Conservation (phyloP, 1,284 basidiomycete genomes). For the Gomphus bonarii region DNA sequence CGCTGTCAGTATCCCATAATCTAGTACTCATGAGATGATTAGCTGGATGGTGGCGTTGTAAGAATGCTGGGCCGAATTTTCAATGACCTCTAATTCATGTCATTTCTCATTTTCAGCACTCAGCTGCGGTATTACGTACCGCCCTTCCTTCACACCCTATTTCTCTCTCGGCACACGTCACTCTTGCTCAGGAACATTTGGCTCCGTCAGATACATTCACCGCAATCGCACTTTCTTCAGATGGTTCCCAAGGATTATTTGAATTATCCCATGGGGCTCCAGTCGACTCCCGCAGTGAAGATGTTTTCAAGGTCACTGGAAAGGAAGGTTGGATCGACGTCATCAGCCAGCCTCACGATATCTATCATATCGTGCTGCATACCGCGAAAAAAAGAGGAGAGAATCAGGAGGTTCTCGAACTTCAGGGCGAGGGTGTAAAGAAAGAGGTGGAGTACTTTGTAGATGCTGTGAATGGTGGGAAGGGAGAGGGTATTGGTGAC, state of each 20-base stretch:
- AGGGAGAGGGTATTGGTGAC: constrained; percentile 36
- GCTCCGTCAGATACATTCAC: constrained; percentile 69
- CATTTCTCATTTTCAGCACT: constrained; percentile 35
- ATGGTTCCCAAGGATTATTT: constrained; percentile 47
- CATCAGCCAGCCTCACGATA: constrained; percentile 20
- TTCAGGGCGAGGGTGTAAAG: constrained; percentile 40
- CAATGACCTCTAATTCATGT: constrained; percentile 1
- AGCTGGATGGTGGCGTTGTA: constrained; percentile 66
- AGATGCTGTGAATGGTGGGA: constrained; percentile 35
- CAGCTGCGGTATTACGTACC: constrained; percentile 47
- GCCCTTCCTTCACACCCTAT: constrained; percentile 42
- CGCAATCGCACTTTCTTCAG: constrained; percentile 35
- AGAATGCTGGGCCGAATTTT: constrained; percentile 19
- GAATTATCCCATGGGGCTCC: constrained; percentile 51
- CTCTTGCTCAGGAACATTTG: constrained; percentile 59
- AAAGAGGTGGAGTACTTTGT: constrained; percentile 56
- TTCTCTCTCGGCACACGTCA: constrained; percentile 52
- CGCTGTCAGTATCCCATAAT: neutral
- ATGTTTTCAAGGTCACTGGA: constrained; percentile 46
- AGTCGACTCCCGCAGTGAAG: constrained; percentile 24
- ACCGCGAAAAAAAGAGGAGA: constrained; percentile 26
- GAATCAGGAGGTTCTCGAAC: constrained; percentile 40
- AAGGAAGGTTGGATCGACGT: constrained; percentile 49
- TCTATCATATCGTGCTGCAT: constrained; percentile 12
- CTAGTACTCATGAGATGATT: constrained; percentile 8